phyloP scores from a whole-genome alignment of 257 asterid genomes.

The Solanum ossicruentum region DNA sequence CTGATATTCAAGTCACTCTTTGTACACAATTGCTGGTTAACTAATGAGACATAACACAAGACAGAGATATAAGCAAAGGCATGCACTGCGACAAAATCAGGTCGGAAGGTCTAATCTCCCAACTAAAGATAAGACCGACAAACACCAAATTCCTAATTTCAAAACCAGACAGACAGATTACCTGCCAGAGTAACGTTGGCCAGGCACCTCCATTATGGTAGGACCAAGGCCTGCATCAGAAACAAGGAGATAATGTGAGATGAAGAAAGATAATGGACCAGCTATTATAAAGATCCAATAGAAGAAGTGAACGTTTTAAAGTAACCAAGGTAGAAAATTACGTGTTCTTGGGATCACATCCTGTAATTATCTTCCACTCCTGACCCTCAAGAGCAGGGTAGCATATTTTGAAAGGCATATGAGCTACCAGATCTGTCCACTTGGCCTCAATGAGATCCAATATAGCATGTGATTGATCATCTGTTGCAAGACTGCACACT shows the following conservation, averaged over 20 bases:
- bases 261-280: neutral
- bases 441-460: slow-evolving; percentile 63
- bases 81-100: neutral
- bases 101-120: neutral
- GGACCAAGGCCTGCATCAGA: slow-evolving; percentile 62
- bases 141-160: neutral
- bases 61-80: neutral
- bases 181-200: slow-evolving; percentile 87
- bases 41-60: neutral
- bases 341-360: slow-evolving; percentile 80
- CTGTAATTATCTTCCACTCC: slow-evolving; percentile 74
- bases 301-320: neutral
- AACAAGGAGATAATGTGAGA: neutral
- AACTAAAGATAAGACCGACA: neutral
- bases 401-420: slow-evolving; percentile 65
- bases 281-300: neutral
- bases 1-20: neutral
- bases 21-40: neutral
- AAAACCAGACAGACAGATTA: slow-evolving; percentile 2
- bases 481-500: slow-evolving; percentile 41
- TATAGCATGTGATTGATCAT: slow-evolving; percentile 55
- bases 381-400: slow-evolving; percentile 71
- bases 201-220: slow-evolving; percentile 77
- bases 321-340: slow-evolving; percentile 4
- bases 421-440: slow-evolving; percentile 69